phyloP scores from a whole-genome alignment of 2,329 filamentous ascomycete genomes.

The Coniochaeta pulveracea region DNA sequence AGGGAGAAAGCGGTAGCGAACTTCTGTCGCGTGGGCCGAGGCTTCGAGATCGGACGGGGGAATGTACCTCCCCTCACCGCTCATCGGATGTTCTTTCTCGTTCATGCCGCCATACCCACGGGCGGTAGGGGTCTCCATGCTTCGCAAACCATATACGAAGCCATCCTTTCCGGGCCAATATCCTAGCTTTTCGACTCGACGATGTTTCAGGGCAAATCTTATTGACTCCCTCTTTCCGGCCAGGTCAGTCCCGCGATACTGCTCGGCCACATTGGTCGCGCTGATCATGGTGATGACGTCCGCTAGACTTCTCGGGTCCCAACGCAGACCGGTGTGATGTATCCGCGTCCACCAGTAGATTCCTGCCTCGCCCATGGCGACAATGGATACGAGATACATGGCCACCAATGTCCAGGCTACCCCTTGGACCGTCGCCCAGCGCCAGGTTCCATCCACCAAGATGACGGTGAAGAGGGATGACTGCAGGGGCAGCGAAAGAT shows the following conservation, averaged over 20 bases:
- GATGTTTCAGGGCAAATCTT: constrained; percentile 37
- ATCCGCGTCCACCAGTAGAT: constrained; percentile 45
- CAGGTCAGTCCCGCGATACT: constrained; percentile 61
- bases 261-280: constrained; percentile 64
- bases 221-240: constrained; percentile 40
- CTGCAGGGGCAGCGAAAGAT: constrained; percentile 72
- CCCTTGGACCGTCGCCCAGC: constrained; percentile 68
- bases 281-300: constrained; percentile 71
- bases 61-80: constrained; percentile 4
- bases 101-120: neutral
- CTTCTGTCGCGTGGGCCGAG: constrained; percentile 35
- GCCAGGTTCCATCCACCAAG: constrained; percentile 49
- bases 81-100: constrained; percentile 1
- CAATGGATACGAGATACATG: constrained; percentile 57
- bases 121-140: neutral
- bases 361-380: constrained; percentile 46
- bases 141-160: constrained; percentile 60
- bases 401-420: constrained; percentile 68
- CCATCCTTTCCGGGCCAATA: constrained; percentile 69
- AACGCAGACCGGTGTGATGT: constrained; percentile 64
- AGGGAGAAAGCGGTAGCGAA: constrained; percentile 59
- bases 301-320: constrained; percentile 74
- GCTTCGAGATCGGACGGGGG: constrained; percentile 19
- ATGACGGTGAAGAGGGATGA: constrained; percentile 63
- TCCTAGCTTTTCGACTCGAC: constrained; percentile 61